A percentile compares a stretch with the other conserved stretches of the same genome.
Conservation (phyloP, 352 stramenopile genomes). For the Pythium apleroticum region DNA sequence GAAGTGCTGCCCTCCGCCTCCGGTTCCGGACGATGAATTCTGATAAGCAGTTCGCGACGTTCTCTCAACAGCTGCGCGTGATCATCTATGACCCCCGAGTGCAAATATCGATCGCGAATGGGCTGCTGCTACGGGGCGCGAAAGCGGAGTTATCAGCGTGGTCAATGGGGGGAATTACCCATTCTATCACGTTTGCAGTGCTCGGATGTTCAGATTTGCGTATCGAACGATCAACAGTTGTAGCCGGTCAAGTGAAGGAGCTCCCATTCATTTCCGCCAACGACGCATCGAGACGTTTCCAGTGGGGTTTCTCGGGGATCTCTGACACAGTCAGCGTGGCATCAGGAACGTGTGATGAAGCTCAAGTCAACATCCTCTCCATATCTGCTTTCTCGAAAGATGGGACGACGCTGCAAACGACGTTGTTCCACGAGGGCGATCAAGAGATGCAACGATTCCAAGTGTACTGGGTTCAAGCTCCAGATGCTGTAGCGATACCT, state of each 20-base stretch:
- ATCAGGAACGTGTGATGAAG: neutral
- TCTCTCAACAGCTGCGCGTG: conserved; percentile 4
- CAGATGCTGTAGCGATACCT: neutral
- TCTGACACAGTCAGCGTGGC: neutral
- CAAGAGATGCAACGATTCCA: neutral
- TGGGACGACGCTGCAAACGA: too few species aligned
- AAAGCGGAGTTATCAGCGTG: neutral
- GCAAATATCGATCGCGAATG: conserved; percentile 11
- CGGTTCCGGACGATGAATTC: conserved; percentile 7
- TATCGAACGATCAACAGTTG: neutral
- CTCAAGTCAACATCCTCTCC: neutral
- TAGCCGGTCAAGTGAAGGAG: neutral
- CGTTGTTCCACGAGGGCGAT: neutral
- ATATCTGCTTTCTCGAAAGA: neutral
- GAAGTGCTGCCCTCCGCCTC: conserved; percentile 1
- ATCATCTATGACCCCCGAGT: conserved; percentile 11
- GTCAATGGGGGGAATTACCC: neutral
- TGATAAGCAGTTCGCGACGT: neutral
- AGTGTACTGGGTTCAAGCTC: neutral
- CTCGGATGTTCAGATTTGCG: neutral
- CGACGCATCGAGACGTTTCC: neutral
- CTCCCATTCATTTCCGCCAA: neutral
- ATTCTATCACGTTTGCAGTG: conserved; percentile 2
- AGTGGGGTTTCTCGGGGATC: neutral
- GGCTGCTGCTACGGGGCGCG: conserved; percentile 6